Percentiles rank a stretch among this genome's conserved stretches.
These are phyloP conservation scores for Arthrobotrys conoides DNA, from an alignment of 2,329 filamentous ascomycete species.

Conservation along the genomic window DNA sequence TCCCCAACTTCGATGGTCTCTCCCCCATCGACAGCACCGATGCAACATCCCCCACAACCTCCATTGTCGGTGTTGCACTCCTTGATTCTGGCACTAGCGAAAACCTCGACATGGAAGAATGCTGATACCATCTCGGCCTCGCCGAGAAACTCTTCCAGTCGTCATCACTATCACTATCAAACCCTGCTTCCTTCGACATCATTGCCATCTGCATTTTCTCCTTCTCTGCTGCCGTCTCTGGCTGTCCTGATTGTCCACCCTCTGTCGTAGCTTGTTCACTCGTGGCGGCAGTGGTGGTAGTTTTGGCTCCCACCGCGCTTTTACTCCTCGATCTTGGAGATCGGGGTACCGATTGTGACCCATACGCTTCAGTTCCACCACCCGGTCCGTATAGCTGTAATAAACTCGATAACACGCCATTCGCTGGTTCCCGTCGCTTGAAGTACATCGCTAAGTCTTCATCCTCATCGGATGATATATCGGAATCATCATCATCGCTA, in stretches of 20 bases:
- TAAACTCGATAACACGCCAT: slow-evolving; percentile 55
- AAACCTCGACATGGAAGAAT: slow-evolving; percentile 56
- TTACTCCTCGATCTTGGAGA: slow-evolving; percentile 47
- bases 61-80: slow-evolving; percentile 47
- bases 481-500: slow-evolving; percentile 38
- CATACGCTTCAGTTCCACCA: slow-evolving; percentile 16
- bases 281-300: background rate
- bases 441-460: slow-evolving; percentile 45
- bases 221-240: slow-evolving; percentile 9
- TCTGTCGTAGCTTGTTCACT: background rate
- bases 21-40: slow-evolving; percentile 37
- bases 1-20: slow-evolving; percentile 38
- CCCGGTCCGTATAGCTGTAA: slow-evolving; percentile 57
- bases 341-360: slow-evolving; percentile 35
- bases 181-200: slow-evolving; percentile 20
- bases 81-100: slow-evolving; percentile 27
- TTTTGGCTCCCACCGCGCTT: slow-evolving; percentile 16
- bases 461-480: slow-evolving; percentile 54
- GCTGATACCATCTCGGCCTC: slow-evolving; percentile 57
- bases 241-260: slow-evolving; percentile 16
- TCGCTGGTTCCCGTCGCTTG: slow-evolving; percentile 50
- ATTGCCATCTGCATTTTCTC: slow-evolving; percentile 34
- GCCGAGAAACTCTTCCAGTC: slow-evolving; percentile 57
- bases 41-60: slow-evolving; percentile 50
- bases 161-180: slow-evolving; percentile 27